Base-by-base conservation (phyloP, 2,329 filamentous ascomycete species). In the Nothophoma quercina region DNA sequence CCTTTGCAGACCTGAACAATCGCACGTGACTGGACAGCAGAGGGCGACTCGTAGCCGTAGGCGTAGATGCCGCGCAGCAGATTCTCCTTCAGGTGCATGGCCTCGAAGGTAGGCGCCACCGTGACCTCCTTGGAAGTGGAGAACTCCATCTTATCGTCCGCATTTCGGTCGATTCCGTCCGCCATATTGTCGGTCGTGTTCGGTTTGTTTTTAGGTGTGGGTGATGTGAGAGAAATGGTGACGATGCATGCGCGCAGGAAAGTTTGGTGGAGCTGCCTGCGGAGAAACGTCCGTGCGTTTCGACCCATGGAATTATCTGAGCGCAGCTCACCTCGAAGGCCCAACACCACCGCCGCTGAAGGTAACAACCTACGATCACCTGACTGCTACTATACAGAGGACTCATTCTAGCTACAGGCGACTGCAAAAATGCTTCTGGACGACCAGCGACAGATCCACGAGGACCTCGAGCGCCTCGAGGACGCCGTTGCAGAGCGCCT, bases 1-100 rank as follows among this genome's bases (percentile, higher is more conserved):
- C 95, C 95, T 79, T 98, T 98, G 86, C 95, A 99, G 71, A 99
- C 90, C 79, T 98, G 95, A 41, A 99, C 95, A 71, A 99, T 99
- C 45, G 95, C 95, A 72, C 95, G 91, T 63, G 93, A 97, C 80
- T 99, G 95, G 15, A 99, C 93, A 12, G 95, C 95, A 0, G 95
- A 99, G 10, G 95, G 95, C 2, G 95, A 97, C 75, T 99, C 95
- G 78, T 98, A 99, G 61, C 95, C 95, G 68, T 99, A 99, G 28
- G 95, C 95, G 74, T 99, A 99, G 73, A 99, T 93, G 60, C 95
- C 95, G 63, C 95, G 93, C 62, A 99, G 86, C 28, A 99, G 87
- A 71, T 96, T 96, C 77, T 98, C 93, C 80, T 99, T 99, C 75
- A 99, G 77, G 66, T 96, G 93, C 93, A 98, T 96, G 38, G 70